Conservation (phyloP, 768 basidiomycete species). For the Solioccasus polychromus region DNA sequence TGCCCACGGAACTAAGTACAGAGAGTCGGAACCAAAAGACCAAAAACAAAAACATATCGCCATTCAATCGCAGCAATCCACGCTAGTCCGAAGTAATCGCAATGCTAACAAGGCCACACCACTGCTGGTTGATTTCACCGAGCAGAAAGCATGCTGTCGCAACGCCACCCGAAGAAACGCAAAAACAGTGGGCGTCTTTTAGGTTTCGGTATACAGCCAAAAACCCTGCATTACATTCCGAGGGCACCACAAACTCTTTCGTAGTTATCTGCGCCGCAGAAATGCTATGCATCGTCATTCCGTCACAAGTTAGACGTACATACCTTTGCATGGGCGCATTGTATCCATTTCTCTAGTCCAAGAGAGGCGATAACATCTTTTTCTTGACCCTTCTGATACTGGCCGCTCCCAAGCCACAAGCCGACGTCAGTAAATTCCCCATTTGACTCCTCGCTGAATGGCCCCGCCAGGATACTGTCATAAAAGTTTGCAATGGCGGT, state of each 20-base stretch:
- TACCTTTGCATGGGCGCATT: conserved; percentile 12
- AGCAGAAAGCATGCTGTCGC: conserved; percentile 38
- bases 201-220: conserved; percentile 11
- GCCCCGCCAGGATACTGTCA: conserved; percentile 54
- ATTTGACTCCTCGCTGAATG: conserved; percentile 43
- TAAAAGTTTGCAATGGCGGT: conserved; percentile 39
- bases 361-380: conserved; percentile 33
- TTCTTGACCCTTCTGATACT: conserved; percentile 30
- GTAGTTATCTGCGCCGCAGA: conserved; percentile 15
- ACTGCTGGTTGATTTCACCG: conserved; percentile 26
- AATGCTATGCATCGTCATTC: conserved; percentile 6
- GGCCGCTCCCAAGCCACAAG: conserved; percentile 48
- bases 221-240: conserved; percentile 11
- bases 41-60: background rate
- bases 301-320: conserved; percentile 1
- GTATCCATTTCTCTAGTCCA: conserved; percentile 27
- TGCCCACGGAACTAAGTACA: too few species aligned
- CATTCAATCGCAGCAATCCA: background rate
- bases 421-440: conserved; percentile 56
- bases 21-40: too few species aligned
- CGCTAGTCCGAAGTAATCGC: conserved; percentile 9
- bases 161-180: conserved; percentile 13
- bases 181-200: conserved; percentile 11
- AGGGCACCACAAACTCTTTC: conserved; percentile 12
- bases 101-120: conserved; percentile 23